Evolutionary conservation across 257 asterid genomes (phyloP).

Genomic region (Anisodus tanguticus): DNA sequence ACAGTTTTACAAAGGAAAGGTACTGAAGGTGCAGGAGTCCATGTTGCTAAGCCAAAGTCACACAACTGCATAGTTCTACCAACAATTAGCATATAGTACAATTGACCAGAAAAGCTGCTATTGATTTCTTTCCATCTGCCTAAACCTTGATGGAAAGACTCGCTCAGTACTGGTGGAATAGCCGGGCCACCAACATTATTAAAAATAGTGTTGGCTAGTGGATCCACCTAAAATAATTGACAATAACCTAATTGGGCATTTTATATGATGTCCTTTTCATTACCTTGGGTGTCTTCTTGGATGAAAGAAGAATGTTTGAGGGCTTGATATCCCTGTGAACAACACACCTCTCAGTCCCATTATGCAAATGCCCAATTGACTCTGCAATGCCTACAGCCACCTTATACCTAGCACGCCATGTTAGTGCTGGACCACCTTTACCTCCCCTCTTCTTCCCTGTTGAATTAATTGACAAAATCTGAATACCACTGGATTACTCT

Average conservation of each 20-base stretch:
- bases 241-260: background rate
- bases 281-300: conserved; percentile 75
- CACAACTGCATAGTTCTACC: conserved; percentile 58
- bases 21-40: conserved; percentile 90
- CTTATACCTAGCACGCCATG: conserved; percentile 73
- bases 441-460: conserved; percentile 71
- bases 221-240: conserved; percentile 35
- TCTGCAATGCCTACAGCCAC: conserved; percentile 79
- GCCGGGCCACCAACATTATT: background rate
- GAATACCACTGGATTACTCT: background rate
- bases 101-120: background rate
- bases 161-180: background rate
- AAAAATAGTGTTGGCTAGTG: background rate
- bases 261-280: background rate
- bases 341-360: conserved; percentile 82
- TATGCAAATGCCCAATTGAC: conserved; percentile 74
- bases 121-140: background rate
- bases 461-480: conserved; percentile 29
- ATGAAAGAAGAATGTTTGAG: conserved; percentile 88
- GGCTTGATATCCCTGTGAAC: conserved; percentile 96
- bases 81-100: conserved; percentile 23
- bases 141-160: background rate
- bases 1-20: conserved; percentile 96
- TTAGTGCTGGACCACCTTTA: conserved; percentile 58
- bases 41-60: conserved; percentile 92